Evolutionary conservation across 148 eudicot genomes (phyloP), one percentile per base, ranked within the genome.

Genomic region (Polygonum aviculare): DNA sequence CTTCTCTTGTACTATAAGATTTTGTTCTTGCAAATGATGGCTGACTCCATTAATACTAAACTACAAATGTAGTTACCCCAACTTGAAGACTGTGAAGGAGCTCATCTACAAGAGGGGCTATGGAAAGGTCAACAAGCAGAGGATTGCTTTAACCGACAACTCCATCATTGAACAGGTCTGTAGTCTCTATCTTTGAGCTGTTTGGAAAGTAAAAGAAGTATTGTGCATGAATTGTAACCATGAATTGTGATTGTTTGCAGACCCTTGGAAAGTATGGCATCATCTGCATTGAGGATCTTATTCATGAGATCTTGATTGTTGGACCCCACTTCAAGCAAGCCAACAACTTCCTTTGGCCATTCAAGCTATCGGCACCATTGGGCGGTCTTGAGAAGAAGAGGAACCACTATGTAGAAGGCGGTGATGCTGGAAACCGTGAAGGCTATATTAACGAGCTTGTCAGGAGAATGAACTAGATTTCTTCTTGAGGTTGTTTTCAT

Each of bases 81-180:
- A 90, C 76, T 76, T 92, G 83, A 92, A 92, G 87, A 92, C 94
- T 80, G 87, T 92, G 67, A 92, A 22, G 84, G 92, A 92, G 69
- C 79, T 92, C 74, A 92, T 90, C 38, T 92, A 88, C 92, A 92
- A 88, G 84, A 87, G 94, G 73, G 97, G 97, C 15, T 90, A 76
- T 76, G 97, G 94, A 50, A 92, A 92, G 83, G 87, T 90, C 47
- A 74, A 90, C 76, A 87, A 88, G 83, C 94, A 92, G 82, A 78
- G 90, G 35, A 88, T 83, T 77, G 84, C 92, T 60, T 84, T 91
- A 86, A 89, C 93, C 0, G 97, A 91, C 79, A 91, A 92, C 65
- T 79, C 89, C 59, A 77, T 92, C 16, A 76, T 92, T 74, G 91
- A 87, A 80, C 87, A 87, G 93, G 93, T 90, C 63, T 41, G 67